phyloP scores from a whole-genome alignment of 306 rosid genomes.

The Cicer chorassanicum region DNA sequence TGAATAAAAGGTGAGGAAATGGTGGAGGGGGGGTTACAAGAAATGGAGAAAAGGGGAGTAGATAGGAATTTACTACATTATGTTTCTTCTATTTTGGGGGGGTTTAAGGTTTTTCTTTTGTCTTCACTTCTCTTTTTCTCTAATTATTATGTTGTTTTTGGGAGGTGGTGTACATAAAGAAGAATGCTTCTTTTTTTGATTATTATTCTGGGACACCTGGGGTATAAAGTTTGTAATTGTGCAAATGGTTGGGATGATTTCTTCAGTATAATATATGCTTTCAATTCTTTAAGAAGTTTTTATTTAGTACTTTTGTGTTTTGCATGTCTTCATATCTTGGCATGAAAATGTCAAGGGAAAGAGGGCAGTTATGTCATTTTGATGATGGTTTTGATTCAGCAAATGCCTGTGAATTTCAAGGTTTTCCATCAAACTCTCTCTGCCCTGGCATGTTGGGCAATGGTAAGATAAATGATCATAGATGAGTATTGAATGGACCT shows the following conservation, averaged over 20 bases:
- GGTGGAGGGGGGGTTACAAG: conserved; percentile 68
- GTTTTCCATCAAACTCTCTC: conserved; percentile 20
- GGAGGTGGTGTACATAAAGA: conserved; percentile 84
- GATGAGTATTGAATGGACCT: background rate
- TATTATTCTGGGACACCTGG: conserved; percentile 57
- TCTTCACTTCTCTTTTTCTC: conserved; percentile 44
- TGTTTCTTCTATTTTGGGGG: conserved; percentile 58
- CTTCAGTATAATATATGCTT: conserved; percentile 61
- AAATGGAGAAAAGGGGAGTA: conserved; percentile 54
- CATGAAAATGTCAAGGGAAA: conserved; percentile 2
- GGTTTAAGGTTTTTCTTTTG: conserved; percentile 47
- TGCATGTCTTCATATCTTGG: background rate
- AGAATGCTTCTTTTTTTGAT: conserved; percentile 52
- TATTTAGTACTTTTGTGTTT: conserved; percentile 6
- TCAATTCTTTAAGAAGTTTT: conserved; percentile 53
- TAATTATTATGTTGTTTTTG: conserved; percentile 47
- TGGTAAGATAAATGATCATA: background rate
- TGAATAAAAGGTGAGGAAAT: conserved; percentile 66
- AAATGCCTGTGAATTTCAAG: conserved; percentile 19
- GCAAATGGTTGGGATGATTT: conserved; percentile 61
- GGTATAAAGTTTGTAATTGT: conserved; percentile 64
- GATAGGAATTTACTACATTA: conserved; percentile 57
- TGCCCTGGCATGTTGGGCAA: background rate
- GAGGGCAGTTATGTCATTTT: background rate
- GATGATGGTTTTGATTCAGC: background rate